A percentile compares a stretch with the other conserved stretches of the same genome.
Conservation (phyloP, 305 asterid genomes). For the Fraxinus greggii region DNA sequence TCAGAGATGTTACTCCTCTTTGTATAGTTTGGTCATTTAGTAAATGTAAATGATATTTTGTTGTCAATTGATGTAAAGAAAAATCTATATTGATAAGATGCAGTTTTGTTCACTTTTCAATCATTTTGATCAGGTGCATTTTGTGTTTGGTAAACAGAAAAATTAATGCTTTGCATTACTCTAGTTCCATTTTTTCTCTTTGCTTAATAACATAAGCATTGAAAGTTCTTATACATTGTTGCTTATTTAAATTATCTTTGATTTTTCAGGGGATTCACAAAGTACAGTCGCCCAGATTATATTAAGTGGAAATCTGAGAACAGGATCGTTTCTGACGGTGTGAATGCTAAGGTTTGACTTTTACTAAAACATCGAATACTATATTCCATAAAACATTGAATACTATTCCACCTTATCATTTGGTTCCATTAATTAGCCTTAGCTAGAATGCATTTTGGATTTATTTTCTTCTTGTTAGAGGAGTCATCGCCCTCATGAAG, state of each 20-base stretch:
- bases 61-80: not conserved
- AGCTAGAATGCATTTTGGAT: not conserved
- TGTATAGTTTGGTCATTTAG: not conserved
- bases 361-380: not conserved
- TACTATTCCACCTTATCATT: not conserved
- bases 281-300: not conserved
- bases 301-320: not conserved
- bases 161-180: not conserved
- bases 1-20: not conserved
- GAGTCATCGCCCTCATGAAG: not conserved
- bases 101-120: not conserved
- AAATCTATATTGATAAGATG: not conserved
- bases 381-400: not conserved
- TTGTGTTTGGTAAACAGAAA: not conserved
- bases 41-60: not conserved
- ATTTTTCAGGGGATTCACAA: not conserved
- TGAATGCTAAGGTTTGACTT: not conserved
- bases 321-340: not conserved
- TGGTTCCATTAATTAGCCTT: not conserved
- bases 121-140: not conserved
- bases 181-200: not conserved
- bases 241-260: not conserved
- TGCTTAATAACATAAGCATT: not conserved
- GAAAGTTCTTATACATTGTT: not conserved
- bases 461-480: not conserved